Base-by-base conservation (phyloP, 176 grass and related monocot genomes). In the Oryza brachyantha region DNA sequence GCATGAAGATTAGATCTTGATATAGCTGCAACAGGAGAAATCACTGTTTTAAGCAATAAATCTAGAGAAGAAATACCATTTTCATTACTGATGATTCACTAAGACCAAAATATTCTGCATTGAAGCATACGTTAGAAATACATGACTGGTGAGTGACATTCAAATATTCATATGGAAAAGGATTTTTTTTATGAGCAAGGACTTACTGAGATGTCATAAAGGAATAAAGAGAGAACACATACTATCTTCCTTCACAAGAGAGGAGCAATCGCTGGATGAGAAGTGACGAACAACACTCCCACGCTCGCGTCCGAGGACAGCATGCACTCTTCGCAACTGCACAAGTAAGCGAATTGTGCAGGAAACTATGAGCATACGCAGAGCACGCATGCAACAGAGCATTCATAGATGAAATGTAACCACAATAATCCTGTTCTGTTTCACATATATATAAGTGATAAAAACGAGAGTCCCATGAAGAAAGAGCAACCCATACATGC, bases 241-340 rank as follows among this genome's bases (percentile, higher is more conserved):
- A 83, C 72, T 8, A 60, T 63, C 29, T 78, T 80, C 54, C 79
- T 69, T 86, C 13, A 38, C 72, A 75, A 72, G 37, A 29, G 80
- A 40, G 71, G 67, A 72, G 54, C 25, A 63, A 70, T 77, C 54
- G 74, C 63, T 75, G 38, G 67, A 75, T 17, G 90, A 92, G 59
- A 81, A 84, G 81, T 81, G 78, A 9, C 83, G 75, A 13, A 66
- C 86, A 45, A 89, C 37, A 66, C 60, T 72, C 82, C 62, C 62
- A 55, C 71, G 84, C 64, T 86, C 78, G 27, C 48, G 26, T 39
- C 79, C 61, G 52, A 90, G 52, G 81, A 88, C 25, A 66, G 60
- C 74, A 6, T 80, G 85, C 67, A 77, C 79, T 50, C 73, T 90
- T 58, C 26, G 86, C 83, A 88, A 67, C 91, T 93, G 82, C 68